Evolutionary conservation across 306 rosid genomes (phyloP).

Genomic region (Medicago truncatula): MtrunA17r5.0-ANR NC_053048.1:182001-182500

Average conservation of each 20-base stretch:
- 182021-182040: too few species aligned
- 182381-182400: constrained; percentile 31
- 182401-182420: constrained; percentile 38
- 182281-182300: too few species aligned
- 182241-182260: neutral
- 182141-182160: neutral
- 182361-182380: neutral
- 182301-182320: too few species aligned
- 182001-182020: too few species aligned
- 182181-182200: neutral
- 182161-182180: neutral
- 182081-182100: neutral
- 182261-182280: too few species aligned
- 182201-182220: neutral
- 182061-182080: neutral
- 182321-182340: too few species aligned
- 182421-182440: constrained; percentile 14
- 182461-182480: constrained; percentile 16
- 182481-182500: constrained; percentile 30
- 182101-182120: neutral
- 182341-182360: too few species aligned
- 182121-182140: neutral
- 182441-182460: constrained; percentile 25
- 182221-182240: neutral
- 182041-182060: neutral